These are phyloP conservation scores for Symbiotaphrina buchneri DNA, from an alignment of 495 filamentous ascomycete species.

Conservation along the genomic window DNA sequence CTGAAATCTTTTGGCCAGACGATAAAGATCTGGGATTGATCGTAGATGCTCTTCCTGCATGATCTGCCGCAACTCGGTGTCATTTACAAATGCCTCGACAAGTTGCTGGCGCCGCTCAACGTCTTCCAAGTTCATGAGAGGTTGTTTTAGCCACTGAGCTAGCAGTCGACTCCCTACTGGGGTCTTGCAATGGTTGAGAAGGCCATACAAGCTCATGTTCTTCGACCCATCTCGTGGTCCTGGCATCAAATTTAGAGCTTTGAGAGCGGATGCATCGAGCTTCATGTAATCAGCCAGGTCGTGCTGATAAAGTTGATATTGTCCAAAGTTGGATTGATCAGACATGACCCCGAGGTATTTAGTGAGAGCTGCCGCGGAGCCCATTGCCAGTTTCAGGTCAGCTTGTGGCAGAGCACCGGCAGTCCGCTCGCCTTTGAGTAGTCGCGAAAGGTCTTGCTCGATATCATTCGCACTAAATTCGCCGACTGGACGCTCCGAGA, in stretches of 20 bases:
- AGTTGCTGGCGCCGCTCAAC: constrained; percentile 86
- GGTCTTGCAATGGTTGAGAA: constrained; percentile 96
- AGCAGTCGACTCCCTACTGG: constrained; percentile 76
- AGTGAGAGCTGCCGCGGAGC: constrained; percentile 78
- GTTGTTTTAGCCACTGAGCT: constrained; percentile 95
- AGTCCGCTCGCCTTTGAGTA: constrained; percentile 68
- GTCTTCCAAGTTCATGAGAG: constrained; percentile 73
- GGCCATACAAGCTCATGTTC: constrained; percentile 88
- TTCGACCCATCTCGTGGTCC: constrained; percentile 84
- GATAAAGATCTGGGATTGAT: constrained; percentile 84
- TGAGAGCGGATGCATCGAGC: constrained; percentile 81
- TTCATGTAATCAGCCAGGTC: constrained; percentile 98
- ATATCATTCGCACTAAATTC: constrained; percentile 88
- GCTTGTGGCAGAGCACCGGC: constrained; percentile 66
- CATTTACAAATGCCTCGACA: constrained; percentile 83
- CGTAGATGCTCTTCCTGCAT: constrained; percentile 96
- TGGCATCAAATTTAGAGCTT: constrained; percentile 92
- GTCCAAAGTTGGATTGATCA: constrained; percentile 84
- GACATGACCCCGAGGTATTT: constrained; percentile 86
- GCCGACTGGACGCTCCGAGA: constrained; percentile 48
- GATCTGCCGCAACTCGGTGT: constrained; percentile 84
- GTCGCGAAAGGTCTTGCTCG: constrained; percentile 74
- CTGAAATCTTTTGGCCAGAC: constrained; percentile 86
- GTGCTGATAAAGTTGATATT: constrained; percentile 93
- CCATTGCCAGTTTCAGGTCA: constrained; percentile 93